These are phyloP conservation scores for Peronospora tabacina DNA, from an alignment of 352 stramenopile genomes.

Conservation along the genomic window DNA sequence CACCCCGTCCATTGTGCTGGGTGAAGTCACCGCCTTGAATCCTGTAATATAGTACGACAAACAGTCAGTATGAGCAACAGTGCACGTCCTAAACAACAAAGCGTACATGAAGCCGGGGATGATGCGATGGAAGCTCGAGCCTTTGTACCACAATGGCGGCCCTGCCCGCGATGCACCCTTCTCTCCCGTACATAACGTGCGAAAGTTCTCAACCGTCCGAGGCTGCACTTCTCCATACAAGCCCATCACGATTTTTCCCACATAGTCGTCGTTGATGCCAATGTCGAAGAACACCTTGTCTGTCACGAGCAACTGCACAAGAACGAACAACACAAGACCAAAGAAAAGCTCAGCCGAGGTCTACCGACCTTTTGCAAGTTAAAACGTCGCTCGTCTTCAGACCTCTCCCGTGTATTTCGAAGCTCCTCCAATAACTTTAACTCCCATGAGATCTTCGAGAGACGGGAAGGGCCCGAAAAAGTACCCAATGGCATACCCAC, in stretches of 20 bases:
- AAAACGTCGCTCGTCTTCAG: not conserved
- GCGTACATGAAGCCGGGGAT: constrained; percentile 91
- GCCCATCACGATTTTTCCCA: constrained; percentile 76
- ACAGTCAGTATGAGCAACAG: not conserved
- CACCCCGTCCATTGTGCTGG: constrained; percentile 86
- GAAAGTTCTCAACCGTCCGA: constrained; percentile 76
- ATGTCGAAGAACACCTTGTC: constrained; percentile 96
- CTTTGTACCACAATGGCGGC: constrained; percentile 96
- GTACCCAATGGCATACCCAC: constrained; percentile 62
- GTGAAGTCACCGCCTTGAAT: constrained; percentile 94
- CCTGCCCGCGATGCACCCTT: constrained; percentile 63
- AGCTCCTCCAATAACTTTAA: constrained; percentile 27
- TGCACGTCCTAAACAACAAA: constrained; percentile 4
- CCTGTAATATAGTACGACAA: constrained; percentile 28
- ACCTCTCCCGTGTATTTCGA: constrained; percentile 45
- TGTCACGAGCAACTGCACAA: constrained; percentile 42
- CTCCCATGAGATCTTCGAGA: constrained; percentile 47
- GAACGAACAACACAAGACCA: not conserved
- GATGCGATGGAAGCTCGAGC: constrained; percentile 91
- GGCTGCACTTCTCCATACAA: constrained; percentile 74
- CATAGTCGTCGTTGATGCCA: constrained; percentile 89
- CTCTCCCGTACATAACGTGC: constrained; percentile 73
- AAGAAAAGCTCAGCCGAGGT: not conserved
- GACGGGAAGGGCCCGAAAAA: constrained; percentile 59
- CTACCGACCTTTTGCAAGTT: not conserved